Base-by-base conservation (phyloP, 2,329 filamentous ascomycete genomes). In the Penicillium sumatraense region DNA sequence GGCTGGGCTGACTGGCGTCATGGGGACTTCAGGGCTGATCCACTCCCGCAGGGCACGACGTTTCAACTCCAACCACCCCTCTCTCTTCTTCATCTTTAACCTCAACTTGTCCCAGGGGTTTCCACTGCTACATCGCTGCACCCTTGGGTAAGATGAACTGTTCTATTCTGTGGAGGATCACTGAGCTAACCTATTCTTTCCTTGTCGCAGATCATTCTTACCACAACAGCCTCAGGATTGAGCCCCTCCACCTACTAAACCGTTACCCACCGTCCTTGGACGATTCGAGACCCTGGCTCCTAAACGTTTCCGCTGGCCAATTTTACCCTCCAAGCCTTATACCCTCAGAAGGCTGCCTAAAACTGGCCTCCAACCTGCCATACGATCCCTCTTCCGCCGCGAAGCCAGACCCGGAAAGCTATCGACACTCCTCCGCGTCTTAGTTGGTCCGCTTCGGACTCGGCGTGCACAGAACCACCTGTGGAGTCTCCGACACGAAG, bases 401-500 rank as follows among this genome's bases (percentile, higher is more conserved):
- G 36, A 57, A 18, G 40, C 64, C 56, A 58, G 58, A 62, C 59
- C 66, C 49, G 54, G 65, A n/a, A 66, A 65, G 40, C 57, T 74
- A 36, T 70, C 68, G 21, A 61, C 89, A 59, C 71, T 91, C 47
- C 83, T 87, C 64, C 66, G 67, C 31, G 50, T 65, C 14, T 87
- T 86, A 71, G 79, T 93, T 58, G 86, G 92, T 66, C 88, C 89
- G n/a, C 79, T 81, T 62, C 77, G 83, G 58, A 84, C 84, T 70
- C 81, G 84, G 59, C 84, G 81, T 63, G 87, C 87, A 65, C 86
- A 85, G 69, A 83, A 86, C 56, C 84, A 83, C 58, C 79, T 95
- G 51, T 82, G 87, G 64, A 79, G 82, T 62, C 86, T 96, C 72
- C 89, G 86, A 59, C 84, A 91, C 81, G 86, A 92, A 65, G 90